Conservation (phyloP, 164 flowering plant species). For the Liriodendron chinense region DNA sequence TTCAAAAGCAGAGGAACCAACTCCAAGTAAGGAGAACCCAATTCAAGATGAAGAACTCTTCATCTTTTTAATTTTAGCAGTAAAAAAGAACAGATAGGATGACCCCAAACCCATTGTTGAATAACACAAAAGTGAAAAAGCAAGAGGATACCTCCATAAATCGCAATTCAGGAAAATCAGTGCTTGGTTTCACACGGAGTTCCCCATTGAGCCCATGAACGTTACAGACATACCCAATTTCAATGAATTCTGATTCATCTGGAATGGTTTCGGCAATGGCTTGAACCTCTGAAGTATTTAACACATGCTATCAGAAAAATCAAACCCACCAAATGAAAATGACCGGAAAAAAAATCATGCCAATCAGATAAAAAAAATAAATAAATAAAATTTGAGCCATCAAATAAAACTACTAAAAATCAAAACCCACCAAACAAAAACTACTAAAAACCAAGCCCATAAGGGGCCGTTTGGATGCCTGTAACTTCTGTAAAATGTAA, state of each 20-base stretch:
- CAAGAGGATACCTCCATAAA: conserved; percentile 51
- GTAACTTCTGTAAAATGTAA: no score
- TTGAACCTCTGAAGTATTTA: conserved; percentile 25
- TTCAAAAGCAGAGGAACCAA: background rate
- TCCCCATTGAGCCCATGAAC: conserved; percentile 90
- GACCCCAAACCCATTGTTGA: background rate
- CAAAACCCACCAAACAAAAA: conserved; percentile 6
- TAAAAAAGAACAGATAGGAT: background rate
- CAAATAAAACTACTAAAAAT: background rate
- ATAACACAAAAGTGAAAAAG: background rate
- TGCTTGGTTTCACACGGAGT: conserved; percentile 63
- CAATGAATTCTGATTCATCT: conserved; percentile 45
- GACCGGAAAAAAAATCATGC: background rate
- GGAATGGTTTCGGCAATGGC: conserved; percentile 35
- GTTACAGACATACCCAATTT: conserved; percentile 62
- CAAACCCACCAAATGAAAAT: no score
- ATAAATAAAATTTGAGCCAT: conserved; percentile 1
- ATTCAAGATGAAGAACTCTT: background rate
- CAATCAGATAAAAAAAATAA: background rate
- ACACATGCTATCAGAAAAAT: no score
- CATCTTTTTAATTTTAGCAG: background rate
- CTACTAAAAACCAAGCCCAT: background rate
- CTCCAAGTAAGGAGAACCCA: background rate
- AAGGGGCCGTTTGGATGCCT: no score
- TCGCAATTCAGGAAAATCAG: conserved; percentile 82